Evolutionary conservation across 495 filamentous ascomycete species (phyloP).

Genomic region (Rostrohypoxylon terebratum): DNA sequence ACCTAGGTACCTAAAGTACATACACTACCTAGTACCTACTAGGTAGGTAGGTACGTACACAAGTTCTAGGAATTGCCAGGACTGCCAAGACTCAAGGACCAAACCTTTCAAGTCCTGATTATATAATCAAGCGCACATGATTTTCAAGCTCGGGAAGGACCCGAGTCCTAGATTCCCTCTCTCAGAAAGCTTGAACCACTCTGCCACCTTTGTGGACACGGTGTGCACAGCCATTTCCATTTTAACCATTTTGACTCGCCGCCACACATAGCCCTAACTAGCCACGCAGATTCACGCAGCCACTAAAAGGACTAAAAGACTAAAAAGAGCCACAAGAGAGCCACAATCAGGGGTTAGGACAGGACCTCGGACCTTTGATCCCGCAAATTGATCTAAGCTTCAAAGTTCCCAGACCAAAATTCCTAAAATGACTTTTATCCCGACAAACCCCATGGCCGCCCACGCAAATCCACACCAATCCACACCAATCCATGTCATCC

Average conservation of each 20-base stretch:
- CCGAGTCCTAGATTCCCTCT: constrained; percentile 3
- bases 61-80: too few species aligned
- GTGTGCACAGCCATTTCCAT: constrained; percentile 6
- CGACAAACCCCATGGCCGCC: constrained; percentile 16
- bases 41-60: too few species aligned
- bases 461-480: too few species aligned
- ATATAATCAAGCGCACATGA: constrained; percentile 16
- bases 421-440: constrained; percentile 14
- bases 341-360: constrained; percentile 4
- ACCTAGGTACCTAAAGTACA: too few species aligned
- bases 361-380: constrained; percentile 13
- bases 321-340: neutral
- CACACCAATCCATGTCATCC: neutral
- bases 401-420: constrained; percentile 5
- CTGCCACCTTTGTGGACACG: neutral
- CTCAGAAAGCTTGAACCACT: neutral
- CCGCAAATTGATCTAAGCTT: constrained; percentile 5
- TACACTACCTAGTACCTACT: too few species aligned
- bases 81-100: neutral
- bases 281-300: neutral
- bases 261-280: constrained; percentile 1
- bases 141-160: neutral
- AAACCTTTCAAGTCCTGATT: constrained; percentile 17
- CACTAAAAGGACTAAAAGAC: too few species aligned
- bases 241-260: neutral